Evolutionary conservation across 768 basidiomycete species (phyloP), one percentile per base, ranked within the genome.

Genomic region (Royoungia palumana): DNA sequence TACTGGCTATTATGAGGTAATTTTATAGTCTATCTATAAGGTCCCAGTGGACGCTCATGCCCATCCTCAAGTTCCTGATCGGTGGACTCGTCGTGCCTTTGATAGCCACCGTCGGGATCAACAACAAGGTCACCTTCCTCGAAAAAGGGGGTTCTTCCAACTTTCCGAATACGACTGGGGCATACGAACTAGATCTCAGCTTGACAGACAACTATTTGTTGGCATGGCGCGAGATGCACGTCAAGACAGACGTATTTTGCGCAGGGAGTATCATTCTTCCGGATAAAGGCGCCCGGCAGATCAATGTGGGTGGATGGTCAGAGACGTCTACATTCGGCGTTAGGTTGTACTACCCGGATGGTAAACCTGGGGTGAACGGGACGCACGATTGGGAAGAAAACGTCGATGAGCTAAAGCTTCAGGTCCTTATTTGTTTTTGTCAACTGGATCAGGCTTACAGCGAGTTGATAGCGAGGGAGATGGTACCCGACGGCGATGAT

Each of bases 301-400:
- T 65, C 40, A 61, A 63, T 36, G 36, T 69, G 7, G 59, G 63
- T 16, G 73, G 71, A 6, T 80, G 87, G 87, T 85, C 85, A 14
- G 67, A 78, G 44, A 70, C 77, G 2, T 88, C 87, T 19, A 88
- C 87, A 10, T 84, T 71, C 44, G 89, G 89, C 35, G 71, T 91
- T 25, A 77, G 89, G 27, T 64, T 91, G 14, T 90, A 87, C 52
- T 80, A 80, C 0, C 89, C 89, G 0, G 76, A 84, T 56, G 88
- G 89, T 20, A 68, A 61, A 2, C 67, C 77, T 5, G 89, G 89
- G 1, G 78, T 82, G 24, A 87, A 87, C 52, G 79, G 81, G 6
- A 89, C 85, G 4, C 82, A 81, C 44, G 85, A 90, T 56, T 91
- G 89, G 89, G 77, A 90, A 63, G 88, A 90, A 63, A 79, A 89